phyloP scores from a whole-genome alignment of 2,329 filamentous ascomycete genomes.

The Fusarium foetens region DNA sequence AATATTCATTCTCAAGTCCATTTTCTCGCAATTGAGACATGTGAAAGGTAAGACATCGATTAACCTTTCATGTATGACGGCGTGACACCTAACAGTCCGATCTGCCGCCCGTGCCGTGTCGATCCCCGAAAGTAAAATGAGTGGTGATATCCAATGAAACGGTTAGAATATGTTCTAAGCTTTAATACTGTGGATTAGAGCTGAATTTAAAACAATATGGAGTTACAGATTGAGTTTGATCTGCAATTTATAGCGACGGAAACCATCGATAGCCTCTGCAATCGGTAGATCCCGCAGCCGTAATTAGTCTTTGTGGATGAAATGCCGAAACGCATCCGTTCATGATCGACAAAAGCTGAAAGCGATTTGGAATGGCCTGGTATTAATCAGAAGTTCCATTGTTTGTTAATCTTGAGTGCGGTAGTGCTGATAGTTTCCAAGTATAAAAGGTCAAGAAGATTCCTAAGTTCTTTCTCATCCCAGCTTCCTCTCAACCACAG shows the following conservation, averaged over 20 bases:
- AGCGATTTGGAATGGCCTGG: background rate
- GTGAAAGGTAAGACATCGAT: background rate
- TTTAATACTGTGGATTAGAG: background rate
- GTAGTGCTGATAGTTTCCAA: background rate
- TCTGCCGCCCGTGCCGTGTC: background rate
- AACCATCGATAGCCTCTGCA: too few species aligned
- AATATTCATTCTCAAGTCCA: background rate
- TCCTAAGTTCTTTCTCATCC: background rate
- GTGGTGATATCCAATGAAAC: background rate
- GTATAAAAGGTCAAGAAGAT: background rate
- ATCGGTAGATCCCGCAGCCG: background rate
- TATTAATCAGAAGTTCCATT: background rate
- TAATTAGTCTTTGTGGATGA: background rate
- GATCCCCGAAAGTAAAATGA: background rate
- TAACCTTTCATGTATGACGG: background rate
- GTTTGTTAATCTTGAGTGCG: fast-evolving
- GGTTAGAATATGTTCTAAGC: fast-evolving
- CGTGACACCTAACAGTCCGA: background rate
- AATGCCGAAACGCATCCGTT: background rate
- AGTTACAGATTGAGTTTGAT: background rate
- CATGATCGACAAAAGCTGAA: background rate
- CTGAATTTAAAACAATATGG: fast-evolving
- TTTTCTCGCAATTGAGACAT: background rate
- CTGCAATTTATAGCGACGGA: background rate
- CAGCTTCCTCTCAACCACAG: background rate